Conservation (phyloP, 208 protist species). For the Acanthamoeba rhysodes region DNA sequence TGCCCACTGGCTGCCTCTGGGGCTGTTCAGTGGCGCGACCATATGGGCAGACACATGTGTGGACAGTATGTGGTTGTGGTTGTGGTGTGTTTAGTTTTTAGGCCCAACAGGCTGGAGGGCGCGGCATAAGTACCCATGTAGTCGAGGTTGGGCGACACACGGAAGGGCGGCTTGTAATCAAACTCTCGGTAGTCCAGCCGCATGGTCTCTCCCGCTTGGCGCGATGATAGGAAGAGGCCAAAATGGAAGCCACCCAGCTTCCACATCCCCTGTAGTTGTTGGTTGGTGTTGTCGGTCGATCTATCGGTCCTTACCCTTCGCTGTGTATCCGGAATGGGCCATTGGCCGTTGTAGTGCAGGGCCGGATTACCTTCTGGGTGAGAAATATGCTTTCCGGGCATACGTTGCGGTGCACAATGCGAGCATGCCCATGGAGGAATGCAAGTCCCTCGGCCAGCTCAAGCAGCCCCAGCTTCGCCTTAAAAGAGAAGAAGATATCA, state of each 20-base stretch:
- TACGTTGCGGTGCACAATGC: constrained; percentile 35
- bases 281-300: background rate
- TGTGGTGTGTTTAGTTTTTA: background rate
- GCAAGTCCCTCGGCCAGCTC: constrained; percentile 18
- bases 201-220: background rate
- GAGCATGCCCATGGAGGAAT: constrained; percentile 26
- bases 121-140: constrained; percentile 23
- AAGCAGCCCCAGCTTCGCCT: constrained; percentile 32
- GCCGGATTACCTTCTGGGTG: background rate
- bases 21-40: background rate
- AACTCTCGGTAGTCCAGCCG: constrained; percentile 14
- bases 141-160: constrained; percentile 4
- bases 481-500: background rate
- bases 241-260: constrained; percentile 35
- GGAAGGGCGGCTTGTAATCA: constrained; percentile 9
- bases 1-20: background rate
- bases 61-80: too few species aligned
- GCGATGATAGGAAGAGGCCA: background rate
- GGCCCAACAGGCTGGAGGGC: too few species aligned
- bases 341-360: background rate
- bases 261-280: background rate
- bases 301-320: background rate
- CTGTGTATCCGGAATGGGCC: background rate
- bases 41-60: background rate
- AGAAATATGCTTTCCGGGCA: constrained; percentile 56